Evolutionary conservation across 164 flowering plant species (phyloP).

Genomic region (Magnolia changhungtana): DNA sequence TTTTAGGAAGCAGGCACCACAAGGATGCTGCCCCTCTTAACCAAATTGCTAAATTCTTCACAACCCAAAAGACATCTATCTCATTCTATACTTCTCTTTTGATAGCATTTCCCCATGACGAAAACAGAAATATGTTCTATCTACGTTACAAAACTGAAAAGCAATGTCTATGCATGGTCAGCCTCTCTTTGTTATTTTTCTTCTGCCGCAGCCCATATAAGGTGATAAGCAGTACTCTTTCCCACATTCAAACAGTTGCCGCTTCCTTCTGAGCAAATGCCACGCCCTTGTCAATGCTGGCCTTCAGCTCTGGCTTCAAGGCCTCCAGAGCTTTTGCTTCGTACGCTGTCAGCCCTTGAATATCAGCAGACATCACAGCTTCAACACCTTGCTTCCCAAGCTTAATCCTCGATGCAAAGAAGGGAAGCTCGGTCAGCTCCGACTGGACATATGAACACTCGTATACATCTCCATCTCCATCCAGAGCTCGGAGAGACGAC

Average conservation of each 20-base stretch:
- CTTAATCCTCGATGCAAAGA: slow-evolving; percentile 17
- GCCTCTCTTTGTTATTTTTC: neutral
- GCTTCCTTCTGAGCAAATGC: slow-evolving; percentile 15
- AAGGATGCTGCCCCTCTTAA: too few species aligned
- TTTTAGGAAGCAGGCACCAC: too few species aligned
- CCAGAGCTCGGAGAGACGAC: slow-evolving; percentile 16
- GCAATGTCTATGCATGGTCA: neutral
- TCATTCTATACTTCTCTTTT: too few species aligned
- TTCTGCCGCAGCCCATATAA: neutral
- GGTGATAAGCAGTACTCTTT: neutral
- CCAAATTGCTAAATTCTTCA: too few species aligned
- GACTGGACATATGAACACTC: slow-evolving; percentile 14
- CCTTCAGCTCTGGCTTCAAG: slow-evolving; percentile 20
- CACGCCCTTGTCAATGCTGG: slow-evolving; percentile 20
- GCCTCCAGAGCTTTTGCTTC: slow-evolving; percentile 19
- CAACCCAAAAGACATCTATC: too few species aligned
- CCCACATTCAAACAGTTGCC: neutral
- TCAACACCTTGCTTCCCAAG: slow-evolving; percentile 18
- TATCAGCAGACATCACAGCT: slow-evolving; percentile 12
- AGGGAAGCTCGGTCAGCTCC: slow-evolving; percentile 15
- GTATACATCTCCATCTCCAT: slow-evolving; percentile 15
- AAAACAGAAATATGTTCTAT: neutral
- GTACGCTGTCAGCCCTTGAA: slow-evolving; percentile 16
- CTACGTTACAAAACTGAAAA: neutral
- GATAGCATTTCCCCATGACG: too few species aligned